Conservation (phyloP, 768 basidiomycete genomes). For the Cystobasidium tubakii region DNA sequence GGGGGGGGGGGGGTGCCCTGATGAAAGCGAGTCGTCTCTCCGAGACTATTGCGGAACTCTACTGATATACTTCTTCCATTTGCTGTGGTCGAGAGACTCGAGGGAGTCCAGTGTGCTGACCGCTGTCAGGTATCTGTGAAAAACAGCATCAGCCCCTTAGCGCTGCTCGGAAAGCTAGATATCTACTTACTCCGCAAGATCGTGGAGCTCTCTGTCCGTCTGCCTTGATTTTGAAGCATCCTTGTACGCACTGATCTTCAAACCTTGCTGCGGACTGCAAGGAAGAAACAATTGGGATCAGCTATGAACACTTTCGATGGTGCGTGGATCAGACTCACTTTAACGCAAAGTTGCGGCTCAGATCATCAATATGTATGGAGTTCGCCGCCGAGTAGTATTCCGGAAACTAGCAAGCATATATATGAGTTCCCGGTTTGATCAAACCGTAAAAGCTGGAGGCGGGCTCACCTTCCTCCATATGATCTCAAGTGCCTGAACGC, state of each 20-base stretch:
- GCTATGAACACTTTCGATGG: background rate
- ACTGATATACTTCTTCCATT: constrained; percentile 25
- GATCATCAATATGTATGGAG: constrained; percentile 82
- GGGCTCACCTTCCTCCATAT: constrained; percentile 76
- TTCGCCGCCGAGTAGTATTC: constrained; percentile 55
- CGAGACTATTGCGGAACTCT: background rate
- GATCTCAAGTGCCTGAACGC: constrained; percentile 60
- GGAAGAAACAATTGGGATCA: background rate
- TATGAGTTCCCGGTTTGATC: background rate
- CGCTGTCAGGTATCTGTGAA: constrained; percentile 10
- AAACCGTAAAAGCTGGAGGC: background rate
- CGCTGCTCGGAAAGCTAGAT: background rate
- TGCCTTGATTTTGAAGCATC: constrained; percentile 41
- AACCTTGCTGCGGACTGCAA: constrained; percentile 64
- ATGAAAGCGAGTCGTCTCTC: too few species aligned
- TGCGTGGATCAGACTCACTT: constrained; percentile 50
- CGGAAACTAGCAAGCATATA: constrained; percentile 1
- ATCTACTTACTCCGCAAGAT: constrained; percentile 22
- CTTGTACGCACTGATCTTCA: constrained; percentile 77
- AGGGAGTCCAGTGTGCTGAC: constrained; percentile 16
- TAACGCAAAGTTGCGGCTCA: constrained; percentile 83
- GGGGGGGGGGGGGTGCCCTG: too few species aligned
- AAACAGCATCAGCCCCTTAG: background rate
- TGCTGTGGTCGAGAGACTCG: constrained; percentile 20
- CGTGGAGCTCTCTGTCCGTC: constrained; percentile 29